Percentiles rank a stretch among this genome's conserved stretches.
These are phyloP conservation scores for Phytophthora aleatoria DNA, from an alignment of 352 stramenopile genomes.

Conservation along the genomic window DNA sequence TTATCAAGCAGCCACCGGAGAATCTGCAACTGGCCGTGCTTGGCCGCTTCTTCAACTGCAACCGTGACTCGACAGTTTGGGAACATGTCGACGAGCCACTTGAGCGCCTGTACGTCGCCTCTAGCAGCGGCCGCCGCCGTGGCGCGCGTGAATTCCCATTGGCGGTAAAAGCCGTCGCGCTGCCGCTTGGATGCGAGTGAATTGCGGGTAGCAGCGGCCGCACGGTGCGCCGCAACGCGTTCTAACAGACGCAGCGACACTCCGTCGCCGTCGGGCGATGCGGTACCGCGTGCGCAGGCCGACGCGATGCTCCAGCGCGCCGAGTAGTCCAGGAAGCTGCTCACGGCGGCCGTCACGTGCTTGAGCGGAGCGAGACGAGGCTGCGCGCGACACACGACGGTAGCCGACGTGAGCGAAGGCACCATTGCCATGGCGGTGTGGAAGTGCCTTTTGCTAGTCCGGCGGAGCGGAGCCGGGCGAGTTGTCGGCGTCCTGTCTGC, in stretches of 20 bases:
- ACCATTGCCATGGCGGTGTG: constrained; percentile 1
- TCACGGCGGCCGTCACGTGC: constrained; percentile 33
- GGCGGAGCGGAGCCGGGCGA: constrained; percentile 24
- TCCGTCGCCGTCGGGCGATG: not conserved
- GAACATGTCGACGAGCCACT: constrained; percentile 31
- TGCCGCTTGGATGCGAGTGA: constrained; percentile 11
- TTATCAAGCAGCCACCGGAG: constrained; percentile 32
- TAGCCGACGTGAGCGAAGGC: constrained; percentile 22
- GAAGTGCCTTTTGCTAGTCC: constrained; percentile 18
- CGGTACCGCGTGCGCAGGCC: constrained; percentile 19
- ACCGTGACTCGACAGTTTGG: constrained; percentile 31
- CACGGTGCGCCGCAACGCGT: constrained; percentile 23
- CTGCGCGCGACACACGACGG: constrained; percentile 34
- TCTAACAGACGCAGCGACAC: constrained; percentile 26
- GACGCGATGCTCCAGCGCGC: constrained; percentile 27
- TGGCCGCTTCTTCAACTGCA: constrained; percentile 38
- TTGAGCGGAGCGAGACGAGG: constrained; percentile 30
- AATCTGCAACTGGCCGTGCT: constrained; percentile 31
- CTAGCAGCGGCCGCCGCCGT: constrained; percentile 13
- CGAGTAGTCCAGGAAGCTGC: constrained; percentile 39
- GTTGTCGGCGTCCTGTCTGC: constrained; percentile 26
- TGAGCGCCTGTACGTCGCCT: constrained; percentile 28
- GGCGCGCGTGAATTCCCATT: constrained; percentile 41
- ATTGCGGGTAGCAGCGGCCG: constrained; percentile 1
- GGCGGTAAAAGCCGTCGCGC: constrained; percentile 25